Base-by-base conservation (phyloP, 2,329 filamentous ascomycete species). In the Exophiala oligosperma region DNA sequence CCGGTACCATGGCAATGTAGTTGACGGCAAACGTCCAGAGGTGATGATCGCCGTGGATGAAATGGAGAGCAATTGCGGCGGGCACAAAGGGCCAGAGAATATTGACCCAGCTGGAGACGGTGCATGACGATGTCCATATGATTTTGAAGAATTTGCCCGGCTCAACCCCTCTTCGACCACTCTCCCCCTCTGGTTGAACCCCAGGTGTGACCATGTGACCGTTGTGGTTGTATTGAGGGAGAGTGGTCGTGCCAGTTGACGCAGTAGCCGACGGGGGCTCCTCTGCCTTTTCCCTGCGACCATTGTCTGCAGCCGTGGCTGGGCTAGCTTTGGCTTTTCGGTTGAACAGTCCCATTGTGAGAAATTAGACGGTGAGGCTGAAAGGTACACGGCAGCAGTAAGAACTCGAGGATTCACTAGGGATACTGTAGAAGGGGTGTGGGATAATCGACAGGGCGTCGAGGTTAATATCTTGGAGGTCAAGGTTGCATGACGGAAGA, bases 1-100 rank as follows among this genome's bases (percentile, higher is more conserved):
- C 85, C 0, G 89, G 89, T 1, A 92, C 78, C 86, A 92, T 92
- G 65, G 87, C 87, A 60, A 92, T 82, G 69, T 91, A 92, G 49
- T 86, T 86, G 57, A 90, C 79, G 51, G 83, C 78, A 73, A 92
- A 92, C 53, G 87, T 83, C 71, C 82, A 80, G 1, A 89, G 74
- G 65, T 89, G 79, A 58, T 81, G 74, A 24, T 87, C 77, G 0
- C 79, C 78, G 21, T 76, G 76, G 46, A 79, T 79, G 63, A 83
- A 85, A 62, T 83, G 77, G 53, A 90, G 75, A n/a, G 79, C 85
- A 64, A 92, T 85, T 17, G 88, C 88, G 29, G 83, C 84, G 5
- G 88, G 88, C 1, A 91, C 88, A 60, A 90, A 79, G 4, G 89
- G 89, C 88, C 88, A 92, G 37, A 92, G 79, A 26, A 90, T 67